Percentiles rank a stretch among this genome's conserved stretches.
Evolutionary conservation across 768 basidiomycete genomes (phyloP).

Genomic region (Russula abietina): DNA sequence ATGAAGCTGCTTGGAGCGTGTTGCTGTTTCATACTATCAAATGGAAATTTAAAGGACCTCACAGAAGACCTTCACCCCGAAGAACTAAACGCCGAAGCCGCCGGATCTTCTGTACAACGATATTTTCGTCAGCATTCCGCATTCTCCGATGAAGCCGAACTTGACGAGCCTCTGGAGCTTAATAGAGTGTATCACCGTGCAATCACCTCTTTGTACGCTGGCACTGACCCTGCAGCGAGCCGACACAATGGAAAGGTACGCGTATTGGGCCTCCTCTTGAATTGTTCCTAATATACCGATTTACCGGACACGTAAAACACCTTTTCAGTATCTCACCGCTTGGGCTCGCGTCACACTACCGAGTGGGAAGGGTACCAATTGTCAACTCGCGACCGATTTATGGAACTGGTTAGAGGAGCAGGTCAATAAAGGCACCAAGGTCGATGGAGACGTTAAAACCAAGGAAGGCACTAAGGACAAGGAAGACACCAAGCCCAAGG

Average conservation of each 20-base stretch:
- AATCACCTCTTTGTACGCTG: background rate
- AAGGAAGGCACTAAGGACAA: background rate
- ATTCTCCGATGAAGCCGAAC: no score
- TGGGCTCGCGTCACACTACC: slow-evolving; percentile 19
- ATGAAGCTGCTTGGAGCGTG: background rate
- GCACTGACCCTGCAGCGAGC: no score
- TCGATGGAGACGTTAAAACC: no score
- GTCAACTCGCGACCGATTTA: slow-evolving; percentile 18
- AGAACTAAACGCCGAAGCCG: no score
- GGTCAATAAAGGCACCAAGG: background rate
- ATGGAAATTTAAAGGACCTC: no score
- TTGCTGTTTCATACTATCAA: no score
- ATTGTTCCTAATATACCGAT: background rate
- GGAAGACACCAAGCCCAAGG: background rate
- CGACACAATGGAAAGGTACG: no score
- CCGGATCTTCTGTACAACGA: no score
- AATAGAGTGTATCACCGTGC: background rate
- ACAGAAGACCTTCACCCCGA: background rate
- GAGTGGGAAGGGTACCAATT: slow-evolving; percentile 13
- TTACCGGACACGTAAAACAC: background rate
- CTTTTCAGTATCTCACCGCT: slow-evolving; percentile 13
- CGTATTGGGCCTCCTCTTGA: background rate
- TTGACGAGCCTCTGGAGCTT: background rate
- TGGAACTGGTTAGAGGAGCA: slow-evolving; percentile 29
- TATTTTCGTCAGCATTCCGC: no score